Evolutionary conservation across 768 basidiomycete species (phyloP).

Genomic region (Tylopilus sp.): DNA sequence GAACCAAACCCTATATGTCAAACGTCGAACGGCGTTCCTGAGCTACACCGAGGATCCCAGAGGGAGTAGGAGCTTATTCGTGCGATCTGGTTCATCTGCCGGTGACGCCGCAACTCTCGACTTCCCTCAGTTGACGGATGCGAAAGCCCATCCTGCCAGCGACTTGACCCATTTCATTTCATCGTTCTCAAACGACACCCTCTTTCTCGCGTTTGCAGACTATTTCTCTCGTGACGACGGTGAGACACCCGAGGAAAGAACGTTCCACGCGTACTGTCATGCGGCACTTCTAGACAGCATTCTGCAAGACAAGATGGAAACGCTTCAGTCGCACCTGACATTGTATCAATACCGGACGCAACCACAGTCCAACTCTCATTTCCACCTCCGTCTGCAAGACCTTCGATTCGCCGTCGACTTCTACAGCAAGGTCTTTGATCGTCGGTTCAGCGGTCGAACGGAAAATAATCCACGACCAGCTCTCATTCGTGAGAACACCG

Average conservation of each 20-base stretch:
- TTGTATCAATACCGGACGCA: slow-evolving; percentile 67
- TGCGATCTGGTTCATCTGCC: slow-evolving; percentile 79
- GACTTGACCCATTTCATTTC: slow-evolving; percentile 84
- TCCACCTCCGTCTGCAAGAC: slow-evolving; percentile 69
- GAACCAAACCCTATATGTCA: slow-evolving; percentile 86
- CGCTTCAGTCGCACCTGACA: slow-evolving; percentile 70
- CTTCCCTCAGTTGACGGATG: slow-evolving; percentile 71
- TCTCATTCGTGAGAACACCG: slow-evolving; percentile 68
- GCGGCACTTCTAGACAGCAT: slow-evolving; percentile 82
- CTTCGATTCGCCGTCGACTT: slow-evolving; percentile 73
- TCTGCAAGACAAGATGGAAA: slow-evolving; percentile 83
- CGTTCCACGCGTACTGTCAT: slow-evolving; percentile 71
- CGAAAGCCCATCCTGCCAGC: slow-evolving; percentile 61
- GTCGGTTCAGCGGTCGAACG: slow-evolving; percentile 67
- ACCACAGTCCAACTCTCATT: slow-evolving; percentile 54
- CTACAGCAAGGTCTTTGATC: slow-evolving; percentile 70
- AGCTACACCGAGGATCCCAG: slow-evolving; percentile 93
- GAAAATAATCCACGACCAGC: slow-evolving; percentile 66
- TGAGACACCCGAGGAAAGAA: slow-evolving; percentile 53
- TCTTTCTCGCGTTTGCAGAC: slow-evolving; percentile 80
- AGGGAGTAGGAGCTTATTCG: slow-evolving; percentile 88
- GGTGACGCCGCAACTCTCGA: slow-evolving; percentile 85
- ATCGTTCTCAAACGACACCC: slow-evolving; percentile 78
- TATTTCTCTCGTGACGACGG: slow-evolving; percentile 64
- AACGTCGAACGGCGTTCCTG: slow-evolving; percentile 87